These are phyloP conservation scores for Fusarium annulatum DNA, from an alignment of 2,329 filamentous ascomycete genomes.

Conservation along the genomic window DNA sequence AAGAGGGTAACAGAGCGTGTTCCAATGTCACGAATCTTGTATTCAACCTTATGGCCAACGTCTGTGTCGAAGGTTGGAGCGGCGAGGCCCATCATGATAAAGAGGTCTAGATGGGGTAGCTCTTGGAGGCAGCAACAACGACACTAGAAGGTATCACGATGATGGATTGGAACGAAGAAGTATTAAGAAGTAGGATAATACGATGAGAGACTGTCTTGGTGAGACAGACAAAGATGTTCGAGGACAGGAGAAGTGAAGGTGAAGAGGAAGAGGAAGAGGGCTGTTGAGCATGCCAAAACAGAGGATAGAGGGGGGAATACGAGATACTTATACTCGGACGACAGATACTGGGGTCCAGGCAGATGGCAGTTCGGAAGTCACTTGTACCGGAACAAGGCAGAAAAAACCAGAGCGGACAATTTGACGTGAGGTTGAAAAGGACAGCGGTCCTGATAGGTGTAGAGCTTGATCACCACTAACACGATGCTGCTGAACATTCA, in stretches of 20 bases:
- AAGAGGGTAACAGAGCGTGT: conserved; percentile 74
- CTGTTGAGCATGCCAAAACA: conserved; percentile 22
- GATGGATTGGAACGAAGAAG: background rate
- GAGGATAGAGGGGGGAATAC: conserved; percentile 18
- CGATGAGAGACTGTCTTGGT: background rate
- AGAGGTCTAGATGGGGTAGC: background rate
- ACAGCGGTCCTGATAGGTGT: background rate
- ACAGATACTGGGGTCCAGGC: conserved; percentile 2
- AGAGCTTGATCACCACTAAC: background rate
- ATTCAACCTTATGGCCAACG: conserved; percentile 57
- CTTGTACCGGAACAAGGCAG: conserved; percentile 22
- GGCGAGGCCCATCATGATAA: background rate
- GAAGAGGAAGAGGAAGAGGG: background rate
- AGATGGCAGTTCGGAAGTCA: conserved; percentile 1
- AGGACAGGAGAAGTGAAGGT: background rate
- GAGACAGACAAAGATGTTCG: background rate
- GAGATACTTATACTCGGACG: conserved; percentile 43
- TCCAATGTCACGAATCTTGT: conserved; percentile 65
- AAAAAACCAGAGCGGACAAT: background rate
- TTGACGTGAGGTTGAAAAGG: background rate
- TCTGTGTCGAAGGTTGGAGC: conserved; percentile 50
- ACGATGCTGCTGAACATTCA: background rate
- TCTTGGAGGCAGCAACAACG: background rate
- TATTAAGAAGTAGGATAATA: background rate
- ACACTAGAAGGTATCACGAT: background rate